Base-by-base conservation (phyloP, 2,329 filamentous ascomycete species). In the Ascocoryne sarcoides region DNA sequence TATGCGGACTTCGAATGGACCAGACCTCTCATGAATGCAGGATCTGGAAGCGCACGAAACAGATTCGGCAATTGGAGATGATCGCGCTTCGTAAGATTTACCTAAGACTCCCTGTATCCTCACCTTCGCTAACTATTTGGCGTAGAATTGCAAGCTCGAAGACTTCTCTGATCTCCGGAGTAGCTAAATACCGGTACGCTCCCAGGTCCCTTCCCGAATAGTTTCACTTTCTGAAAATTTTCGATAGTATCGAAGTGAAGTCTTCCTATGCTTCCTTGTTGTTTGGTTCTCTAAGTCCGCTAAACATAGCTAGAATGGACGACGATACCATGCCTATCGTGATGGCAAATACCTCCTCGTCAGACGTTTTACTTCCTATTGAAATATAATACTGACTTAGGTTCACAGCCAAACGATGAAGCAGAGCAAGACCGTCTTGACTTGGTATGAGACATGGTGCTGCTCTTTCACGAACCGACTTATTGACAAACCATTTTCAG, bases 341-440 rank as follows among this genome's bases (percentile, higher is more conserved):
- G 50, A 50, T 36, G 50, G 50, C 3, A 45, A 46, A 35, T 52
- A 52, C 20, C 42, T 51, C 7, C 29, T 53, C 12, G 48, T 49
- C 42, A n/a, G 35, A 35, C 9, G 4, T 12, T 10, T 15, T 7
- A 29, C 16, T 29, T 3, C 15, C 20, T 29, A 18, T 7, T 10
- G 10, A 30, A 20, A n/a, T 4, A 31, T 14, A 21, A 18, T 31
- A 19, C 3, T 15, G 9, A 8, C 30, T 32, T 10, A 37, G 5
- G 10, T 15, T 16, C 15, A 12, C 31, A 51, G 48, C 51, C 51
- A 15, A 53, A 53, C 30, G 51, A 53, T 12, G 49, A 50, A 15
- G 31, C 34, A n/a, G 51, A 53, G 32, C 49, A 53, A 43, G 51
- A 53, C 23, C 65, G 49, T 8, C 40, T 53, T 17, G 48, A 53